Evolutionary conservation across 2,329 filamentous ascomycete genomes (phyloP), one percentile per base, ranked within the genome.

Genomic region (Alternaria solani): DNA sequence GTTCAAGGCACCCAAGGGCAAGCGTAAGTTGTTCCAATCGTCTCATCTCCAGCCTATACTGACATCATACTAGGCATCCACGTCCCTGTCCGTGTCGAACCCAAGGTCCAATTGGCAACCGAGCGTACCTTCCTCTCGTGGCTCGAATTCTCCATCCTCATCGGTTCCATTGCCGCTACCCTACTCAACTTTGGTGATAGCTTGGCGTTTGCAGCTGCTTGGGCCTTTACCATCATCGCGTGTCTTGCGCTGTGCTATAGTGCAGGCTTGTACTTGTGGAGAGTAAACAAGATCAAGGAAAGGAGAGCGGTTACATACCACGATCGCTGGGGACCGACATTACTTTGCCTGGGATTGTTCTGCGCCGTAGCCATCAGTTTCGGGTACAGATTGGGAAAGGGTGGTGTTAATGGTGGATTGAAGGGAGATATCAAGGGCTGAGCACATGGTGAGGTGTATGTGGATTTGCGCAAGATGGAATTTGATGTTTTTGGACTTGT

Each of bases 81-180:
- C 73, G 95, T 99, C 25, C 94, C 94, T 14, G 90, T 98, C 56
- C 89, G 95, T 49, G 94, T 99, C 34, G 95, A 99, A 79, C 95
- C 95, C 34, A 99, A 99, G 81, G 95, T 99, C 51, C 97, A 93
- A 79, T 97, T 99, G 76, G 95, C 95, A 23, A 94, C 93, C 1
- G 95, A 99, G 80, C 88, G 95, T 66, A 99, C 95, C 1, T 99
- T 97, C 81, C 86, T 99, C 58, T 92, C 93, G 64, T 99, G 95
- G 91, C 91, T 99, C 71, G 94, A 99, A 79, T 98, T 96, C 80
- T 94, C 91, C 51, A 96, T 98, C 74, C 94, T 97, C 75, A 89
- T 99, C 55, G 93, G 92, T 41, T 74, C 70, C 54, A 80, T 80
- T 42, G 78, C 78, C 5, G 78, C 78, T 30, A 78, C 78, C 1